Conservation (phyloP, 805 yeast species). For the Metschnikowia proteae region DNA sequence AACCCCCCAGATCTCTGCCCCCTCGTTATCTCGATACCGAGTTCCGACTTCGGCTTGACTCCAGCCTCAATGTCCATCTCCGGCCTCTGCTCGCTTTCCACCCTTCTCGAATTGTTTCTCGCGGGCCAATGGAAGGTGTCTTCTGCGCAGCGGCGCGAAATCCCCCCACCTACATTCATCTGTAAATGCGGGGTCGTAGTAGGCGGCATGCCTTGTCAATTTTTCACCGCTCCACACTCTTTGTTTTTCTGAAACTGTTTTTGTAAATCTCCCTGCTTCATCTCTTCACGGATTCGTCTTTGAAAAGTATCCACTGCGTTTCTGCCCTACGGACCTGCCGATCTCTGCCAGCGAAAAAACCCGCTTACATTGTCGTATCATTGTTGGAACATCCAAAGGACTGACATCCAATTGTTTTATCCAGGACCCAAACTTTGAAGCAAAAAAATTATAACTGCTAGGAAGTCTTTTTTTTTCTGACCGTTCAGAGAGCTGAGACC, state of each 20-base stretch:
- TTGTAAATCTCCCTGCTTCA: background rate
- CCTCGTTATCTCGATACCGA: too few relatives aligned
- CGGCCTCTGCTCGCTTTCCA: background rate
- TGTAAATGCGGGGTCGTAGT: conserved; percentile 2
- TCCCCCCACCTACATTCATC: conserved; percentile 5
- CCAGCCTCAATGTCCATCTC: background rate
- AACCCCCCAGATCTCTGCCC: too few relatives aligned
- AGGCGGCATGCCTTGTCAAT: background rate
- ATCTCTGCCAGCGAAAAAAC: background rate
- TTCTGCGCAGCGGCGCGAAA: conserved; percentile 5
- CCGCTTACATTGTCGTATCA: background rate
- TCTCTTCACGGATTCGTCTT: background rate
- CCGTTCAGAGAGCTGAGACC: too few relatives aligned
- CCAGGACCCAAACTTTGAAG: too few relatives aligned
- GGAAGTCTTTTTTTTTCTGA: too few relatives aligned
- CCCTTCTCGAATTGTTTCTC: background rate
- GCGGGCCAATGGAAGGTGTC: conserved; percentile 3
- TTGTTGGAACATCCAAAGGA: background rate
- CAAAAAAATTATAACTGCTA: too few relatives aligned
- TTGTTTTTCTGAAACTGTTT: background rate
- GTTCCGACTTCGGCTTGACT: too few relatives aligned
- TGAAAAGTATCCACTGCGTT: background rate
- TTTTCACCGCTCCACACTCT: background rate
- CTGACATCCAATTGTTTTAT: too few relatives aligned
- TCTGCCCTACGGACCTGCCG: background rate